These are phyloP conservation scores for Lanmaoa pseudosensibilis DNA, from an alignment of 768 basidiomycete species.

Conservation along the genomic window DNA sequence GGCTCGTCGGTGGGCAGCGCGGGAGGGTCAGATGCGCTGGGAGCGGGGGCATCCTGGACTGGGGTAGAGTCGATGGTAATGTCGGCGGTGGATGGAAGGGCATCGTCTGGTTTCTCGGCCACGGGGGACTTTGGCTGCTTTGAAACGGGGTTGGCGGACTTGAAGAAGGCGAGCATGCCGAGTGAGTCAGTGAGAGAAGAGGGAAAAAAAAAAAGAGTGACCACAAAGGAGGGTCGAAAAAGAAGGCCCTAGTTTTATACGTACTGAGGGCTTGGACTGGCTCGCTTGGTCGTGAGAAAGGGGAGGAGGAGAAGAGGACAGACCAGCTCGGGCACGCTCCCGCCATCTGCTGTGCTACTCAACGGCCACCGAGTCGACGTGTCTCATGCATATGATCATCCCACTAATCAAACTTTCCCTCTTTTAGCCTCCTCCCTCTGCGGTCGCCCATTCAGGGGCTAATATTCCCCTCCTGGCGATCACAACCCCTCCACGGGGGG, in stretches of 20 bases:
- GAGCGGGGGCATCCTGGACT: neutral
- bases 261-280: constrained; percentile 15
- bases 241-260: constrained; percentile 24
- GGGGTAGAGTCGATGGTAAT: neutral
- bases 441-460: constrained; percentile 15
- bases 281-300: constrained; percentile 33
- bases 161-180: constrained; percentile 30
- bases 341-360: neutral
- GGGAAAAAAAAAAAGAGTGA: neutral
- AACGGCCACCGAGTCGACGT: neutral
- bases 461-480: neutral
- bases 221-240: constrained; percentile 7
- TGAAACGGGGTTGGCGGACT: constrained; percentile 5
- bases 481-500: constrained; percentile 15
- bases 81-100: constrained; percentile 2
- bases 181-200: neutral
- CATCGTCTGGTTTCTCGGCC: neutral
- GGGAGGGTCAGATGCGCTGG: neutral
- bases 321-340: neutral
- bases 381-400: neutral
- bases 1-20: neutral
- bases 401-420: neutral
- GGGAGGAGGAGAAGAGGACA: neutral
- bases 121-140: constrained; percentile 9
- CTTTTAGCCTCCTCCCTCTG: neutral